Conservation (phyloP, 2,329 filamentous ascomycete species). For the Calonectria naviculata region DNA sequence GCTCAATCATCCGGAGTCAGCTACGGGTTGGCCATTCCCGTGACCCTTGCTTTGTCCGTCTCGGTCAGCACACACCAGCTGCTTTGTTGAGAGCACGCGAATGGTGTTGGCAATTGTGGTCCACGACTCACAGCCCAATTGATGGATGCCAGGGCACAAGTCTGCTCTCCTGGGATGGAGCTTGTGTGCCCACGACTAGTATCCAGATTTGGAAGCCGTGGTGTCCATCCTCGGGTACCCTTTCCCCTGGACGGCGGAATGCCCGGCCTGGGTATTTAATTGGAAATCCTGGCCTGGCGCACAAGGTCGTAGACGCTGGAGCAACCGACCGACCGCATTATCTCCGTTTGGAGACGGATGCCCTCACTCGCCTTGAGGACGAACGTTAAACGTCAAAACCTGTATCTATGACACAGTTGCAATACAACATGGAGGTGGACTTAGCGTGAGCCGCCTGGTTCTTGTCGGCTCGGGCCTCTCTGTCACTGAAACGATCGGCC, state of each 20-base stretch:
- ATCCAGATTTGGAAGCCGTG: constrained; percentile 17
- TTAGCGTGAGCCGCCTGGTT: constrained; percentile 5
- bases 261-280: not conserved
- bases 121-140: constrained; percentile 11
- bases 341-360: not conserved
- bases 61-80: no score
- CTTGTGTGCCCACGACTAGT: constrained; percentile 7
- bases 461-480: constrained; percentile 12
- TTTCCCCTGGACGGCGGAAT: constrained; percentile 17
- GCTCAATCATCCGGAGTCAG: not conserved
- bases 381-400: constrained; percentile 9
- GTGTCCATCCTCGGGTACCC: not conserved
- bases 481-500: constrained; percentile 1
- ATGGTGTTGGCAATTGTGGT: constrained; percentile 1
- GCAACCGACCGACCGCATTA: not conserved
- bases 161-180: not conserved
- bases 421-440: not conserved
- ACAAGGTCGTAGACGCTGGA: constrained; percentile 2
- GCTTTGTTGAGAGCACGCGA: not conserved
- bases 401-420: not conserved
- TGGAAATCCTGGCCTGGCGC: not conserved
- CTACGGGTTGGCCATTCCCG: not conserved
- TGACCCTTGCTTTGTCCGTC: not conserved
- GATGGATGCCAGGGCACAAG: constrained; percentile 9
- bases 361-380: not conserved